These are phyloP conservation scores for Drechslerella coelobrocha DNA, from an alignment of 2,329 filamentous ascomycete genomes.

Conservation along the genomic window DNA sequence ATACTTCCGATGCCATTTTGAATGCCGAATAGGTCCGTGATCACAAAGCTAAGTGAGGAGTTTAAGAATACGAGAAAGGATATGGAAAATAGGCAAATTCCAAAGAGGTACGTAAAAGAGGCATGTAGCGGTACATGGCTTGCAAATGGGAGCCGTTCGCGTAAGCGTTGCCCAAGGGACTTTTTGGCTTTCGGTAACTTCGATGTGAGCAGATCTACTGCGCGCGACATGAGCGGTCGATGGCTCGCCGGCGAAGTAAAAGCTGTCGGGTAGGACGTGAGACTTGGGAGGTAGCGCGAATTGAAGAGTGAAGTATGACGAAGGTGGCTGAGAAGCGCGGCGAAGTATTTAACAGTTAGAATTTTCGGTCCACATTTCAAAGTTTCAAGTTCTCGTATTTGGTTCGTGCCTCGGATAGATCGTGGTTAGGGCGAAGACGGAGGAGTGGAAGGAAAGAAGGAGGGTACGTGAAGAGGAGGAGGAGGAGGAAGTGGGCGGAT, in stretches of 20 bases:
- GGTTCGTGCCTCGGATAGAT: not conserved
- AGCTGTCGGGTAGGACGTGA: not conserved
- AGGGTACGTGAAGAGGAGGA: not conserved
- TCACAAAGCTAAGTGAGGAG: slow-evolving; percentile 81
- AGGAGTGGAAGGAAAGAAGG: not conserved
- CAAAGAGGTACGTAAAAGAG: slow-evolving; percentile 72
- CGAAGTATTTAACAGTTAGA: no score
- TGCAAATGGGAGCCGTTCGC: slow-evolving; percentile 39
- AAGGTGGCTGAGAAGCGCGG: no score
- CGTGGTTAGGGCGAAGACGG: not conserved
- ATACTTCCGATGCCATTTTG: slow-evolving; percentile 77
- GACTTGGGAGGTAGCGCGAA: slow-evolving; percentile 3
- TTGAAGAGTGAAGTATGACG: no score
- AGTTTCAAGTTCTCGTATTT: not conserved
- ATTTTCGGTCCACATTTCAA: not conserved
- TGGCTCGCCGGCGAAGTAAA: not conserved
- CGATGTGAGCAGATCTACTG: slow-evolving; percentile 38
- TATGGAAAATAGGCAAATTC: slow-evolving; percentile 84
- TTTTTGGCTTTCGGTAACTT: slow-evolving; percentile 42
- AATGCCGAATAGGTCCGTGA: slow-evolving; percentile 80
- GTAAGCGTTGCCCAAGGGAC: slow-evolving; percentile 39
- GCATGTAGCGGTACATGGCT: slow-evolving; percentile 42
- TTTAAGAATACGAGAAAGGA: slow-evolving; percentile 90
- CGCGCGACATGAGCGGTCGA: slow-evolving; percentile 41
- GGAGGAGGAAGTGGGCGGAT: not conserved